Evolutionary conservation across 2,329 filamentous ascomycete species (phyloP).

Genomic region (Onygenales sp.): DNA sequence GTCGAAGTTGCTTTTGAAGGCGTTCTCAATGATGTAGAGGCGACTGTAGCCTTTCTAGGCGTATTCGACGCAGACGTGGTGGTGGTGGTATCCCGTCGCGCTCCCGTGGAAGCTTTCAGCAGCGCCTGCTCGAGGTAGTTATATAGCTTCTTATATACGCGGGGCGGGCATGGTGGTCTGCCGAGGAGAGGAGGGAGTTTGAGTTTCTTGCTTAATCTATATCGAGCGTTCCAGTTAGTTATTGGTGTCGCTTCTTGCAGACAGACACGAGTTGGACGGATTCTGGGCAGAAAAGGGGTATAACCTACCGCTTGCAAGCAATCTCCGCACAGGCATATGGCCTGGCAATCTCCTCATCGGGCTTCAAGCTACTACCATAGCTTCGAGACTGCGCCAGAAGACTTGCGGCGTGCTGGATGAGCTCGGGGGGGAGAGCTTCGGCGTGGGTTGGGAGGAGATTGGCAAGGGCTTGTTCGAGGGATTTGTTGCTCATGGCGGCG

Average conservation of each 20-base stretch:
- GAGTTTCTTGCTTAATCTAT: constrained; percentile 63
- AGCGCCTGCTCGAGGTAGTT: constrained; percentile 68
- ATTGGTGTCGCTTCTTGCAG: neutral
- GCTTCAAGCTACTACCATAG: constrained; percentile 66
- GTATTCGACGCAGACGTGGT: constrained; percentile 13
- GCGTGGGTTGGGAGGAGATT: constrained; percentile 65
- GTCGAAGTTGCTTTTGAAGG: constrained; percentile 7
- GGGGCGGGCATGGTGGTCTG: constrained; percentile 66
- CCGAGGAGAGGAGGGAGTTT: constrained; percentile 69
- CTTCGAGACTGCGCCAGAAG: constrained; percentile 72
- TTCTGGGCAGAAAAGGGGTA: neutral
- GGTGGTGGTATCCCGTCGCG: neutral
- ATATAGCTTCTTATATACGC: constrained; percentile 77
- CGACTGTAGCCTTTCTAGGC: constrained; percentile 18
- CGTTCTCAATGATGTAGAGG: constrained; percentile 11
- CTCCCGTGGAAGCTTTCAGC: constrained; percentile 20
- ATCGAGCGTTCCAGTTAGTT: neutral
- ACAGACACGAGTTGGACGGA: no score
- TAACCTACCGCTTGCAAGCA: constrained; percentile 67
- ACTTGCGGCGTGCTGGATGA: constrained; percentile 61
- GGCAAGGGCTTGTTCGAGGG: constrained; percentile 63
- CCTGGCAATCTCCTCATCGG: constrained; percentile 80
- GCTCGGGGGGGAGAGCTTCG: constrained; percentile 55
- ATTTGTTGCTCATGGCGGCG: constrained; percentile 55
- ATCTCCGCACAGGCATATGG: constrained; percentile 78